Base-by-base conservation (phyloP, 1,139 yeast species). In the Suhomyces bribrorum region DNA sequence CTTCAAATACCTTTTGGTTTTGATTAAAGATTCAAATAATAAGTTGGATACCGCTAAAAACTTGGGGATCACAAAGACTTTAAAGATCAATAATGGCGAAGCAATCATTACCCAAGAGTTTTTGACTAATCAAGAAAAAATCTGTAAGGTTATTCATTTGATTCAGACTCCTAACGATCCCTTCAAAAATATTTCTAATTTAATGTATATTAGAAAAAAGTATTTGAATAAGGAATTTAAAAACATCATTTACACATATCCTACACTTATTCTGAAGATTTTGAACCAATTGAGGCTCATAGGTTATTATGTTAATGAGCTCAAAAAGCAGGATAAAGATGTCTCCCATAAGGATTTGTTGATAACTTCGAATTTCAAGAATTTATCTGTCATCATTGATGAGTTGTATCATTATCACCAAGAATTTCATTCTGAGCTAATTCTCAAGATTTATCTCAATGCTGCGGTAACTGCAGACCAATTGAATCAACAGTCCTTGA, bases 381-480 rank as follows among this genome's bases (percentile, higher is more conserved):
- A 83, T 49, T 62, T 85, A 14, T 82, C 94, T n/a, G 72, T 83
- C 25, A 70, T 84, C 8, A 77, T 86, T 31, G 83, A 79, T 50
- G 95, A 86, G 47, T 63, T 90, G 41, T 83, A 76, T 54, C 69
- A 72, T 32, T 61, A 62, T 35, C 75, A 72, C 45, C 69, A 71
- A 26, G 77, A 79, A 24, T 50, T 44, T 43, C 64, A 66, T 48
- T 75, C 79, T 5, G 84, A 71, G 47, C 63, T 68, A 43, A 76
- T 76, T 4, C 63, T 75, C 45, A 69, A 75, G 43, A 58, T 74
- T 32, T 80, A 81, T 51, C 59, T 83, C 42, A 69, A 76, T 41
- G 71, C 79, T 27, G 88, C 88, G 0, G 61, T 75, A 2, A 64
- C 86, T 3, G 92, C 97, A 0, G 96, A 92, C 59, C 94, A 86